phyloP scores from a whole-genome alignment of 108 stramenopile genomes.

The Pseudonitzschia pungens region DNA sequence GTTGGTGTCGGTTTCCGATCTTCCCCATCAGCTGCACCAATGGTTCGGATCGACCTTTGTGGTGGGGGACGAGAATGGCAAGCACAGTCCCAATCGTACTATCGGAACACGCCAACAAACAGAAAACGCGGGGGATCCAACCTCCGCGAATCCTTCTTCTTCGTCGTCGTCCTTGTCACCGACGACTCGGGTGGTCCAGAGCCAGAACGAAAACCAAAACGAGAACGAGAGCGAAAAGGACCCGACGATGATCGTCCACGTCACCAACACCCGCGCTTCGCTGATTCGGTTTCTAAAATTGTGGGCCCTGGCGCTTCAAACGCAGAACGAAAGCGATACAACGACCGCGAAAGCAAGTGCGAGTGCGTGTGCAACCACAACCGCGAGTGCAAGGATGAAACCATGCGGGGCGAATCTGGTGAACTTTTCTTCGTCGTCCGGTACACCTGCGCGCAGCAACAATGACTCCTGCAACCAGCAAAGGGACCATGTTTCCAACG shows the following conservation, averaged over 20 bases:
- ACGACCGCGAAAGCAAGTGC: too few species aligned
- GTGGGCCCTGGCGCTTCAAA: constrained; percentile 19
- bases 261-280: background rate
- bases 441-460: too few species aligned
- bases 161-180: background rate
- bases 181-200: background rate
- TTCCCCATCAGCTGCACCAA: background rate
- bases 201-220: too few species aligned
- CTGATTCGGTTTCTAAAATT: constrained; percentile 8
- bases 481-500: background rate
- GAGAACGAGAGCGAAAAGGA: background rate
- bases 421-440: too few species aligned
- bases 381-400: background rate
- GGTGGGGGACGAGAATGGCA: too few species aligned
- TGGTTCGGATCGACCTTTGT: constrained; percentile 13
- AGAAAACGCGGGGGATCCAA: too few species aligned
- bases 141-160: too few species aligned
- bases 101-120: too few species aligned
- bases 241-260: constrained; percentile 3
- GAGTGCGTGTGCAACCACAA: too few species aligned
- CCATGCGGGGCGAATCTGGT: too few species aligned
- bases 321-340: background rate
- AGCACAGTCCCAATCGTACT: too few species aligned
- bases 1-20: background rate
- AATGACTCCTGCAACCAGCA: too few species aligned